Evolutionary conservation across 2,329 filamentous ascomycete genomes (phyloP).

Genomic region (Colletotrichum graminicola): DNA sequence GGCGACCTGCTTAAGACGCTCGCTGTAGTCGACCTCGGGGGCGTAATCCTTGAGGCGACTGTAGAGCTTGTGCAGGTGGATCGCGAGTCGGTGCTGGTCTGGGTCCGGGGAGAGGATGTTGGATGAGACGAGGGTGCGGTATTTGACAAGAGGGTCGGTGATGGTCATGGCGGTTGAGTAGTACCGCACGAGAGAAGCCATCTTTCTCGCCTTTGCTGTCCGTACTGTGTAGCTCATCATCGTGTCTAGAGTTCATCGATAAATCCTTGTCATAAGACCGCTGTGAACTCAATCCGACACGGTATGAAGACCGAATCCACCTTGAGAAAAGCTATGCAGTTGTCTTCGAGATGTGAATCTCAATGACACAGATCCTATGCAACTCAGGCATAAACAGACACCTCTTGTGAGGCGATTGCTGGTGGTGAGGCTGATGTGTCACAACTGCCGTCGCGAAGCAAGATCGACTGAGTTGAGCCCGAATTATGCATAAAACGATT

Average conservation of each 20-base stretch:
- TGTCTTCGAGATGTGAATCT: background rate
- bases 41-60: slow-evolving; percentile 82
- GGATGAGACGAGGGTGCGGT: slow-evolving; percentile 77
- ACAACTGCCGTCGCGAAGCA: background rate
- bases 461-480: background rate
- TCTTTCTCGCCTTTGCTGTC: background rate
- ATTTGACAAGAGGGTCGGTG: slow-evolving; percentile 82
- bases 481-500: background rate
- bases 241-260: background rate
- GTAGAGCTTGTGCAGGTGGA: slow-evolving; percentile 84
- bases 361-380: background rate
- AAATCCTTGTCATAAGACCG: too few species aligned
- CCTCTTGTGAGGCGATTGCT: background rate
- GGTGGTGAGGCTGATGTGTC: background rate
- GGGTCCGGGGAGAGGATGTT: slow-evolving; percentile 76
- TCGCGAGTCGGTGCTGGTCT: slow-evolving; percentile 78
- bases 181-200: slow-evolving; percentile 35
- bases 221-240: slow-evolving; percentile 44
- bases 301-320: background rate
- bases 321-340: background rate
- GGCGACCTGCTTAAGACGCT: slow-evolving; percentile 72
- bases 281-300: too few species aligned
- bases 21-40: slow-evolving; percentile 76
- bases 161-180: slow-evolving; percentile 67
- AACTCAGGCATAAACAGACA: background rate